Evolutionary conservation across 345 rosid species (phyloP).

Genomic region (Syzygium grande): DNA sequence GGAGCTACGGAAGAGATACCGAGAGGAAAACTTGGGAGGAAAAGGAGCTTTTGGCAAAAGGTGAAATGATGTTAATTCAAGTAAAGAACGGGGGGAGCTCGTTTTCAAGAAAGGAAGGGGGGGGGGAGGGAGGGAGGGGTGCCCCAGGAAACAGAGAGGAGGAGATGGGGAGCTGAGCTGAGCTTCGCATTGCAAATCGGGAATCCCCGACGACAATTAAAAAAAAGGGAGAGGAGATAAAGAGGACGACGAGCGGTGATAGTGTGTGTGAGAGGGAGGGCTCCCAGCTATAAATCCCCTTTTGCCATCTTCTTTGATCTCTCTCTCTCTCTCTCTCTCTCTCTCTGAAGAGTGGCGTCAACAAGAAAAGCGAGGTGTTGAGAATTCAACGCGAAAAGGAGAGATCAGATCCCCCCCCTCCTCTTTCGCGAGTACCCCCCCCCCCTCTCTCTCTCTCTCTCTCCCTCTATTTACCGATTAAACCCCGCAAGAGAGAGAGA

Average conservation of each 20-base stretch:
- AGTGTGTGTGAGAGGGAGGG: not conserved
- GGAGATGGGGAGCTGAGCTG: slow-evolving; percentile 1
- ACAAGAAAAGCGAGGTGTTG: not conserved
- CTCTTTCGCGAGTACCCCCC: not conserved
- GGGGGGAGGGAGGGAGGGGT: not conserved
- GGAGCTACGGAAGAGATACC: not conserved
- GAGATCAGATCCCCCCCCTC: slow-evolving; percentile 35
- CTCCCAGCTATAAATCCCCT: not conserved
- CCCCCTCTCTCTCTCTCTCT: not conserved
- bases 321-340: not conserved
- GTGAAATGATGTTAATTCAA: not conserved
- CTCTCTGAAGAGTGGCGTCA: not conserved
- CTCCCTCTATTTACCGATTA: not conserved
- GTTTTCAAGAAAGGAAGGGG: not conserved
- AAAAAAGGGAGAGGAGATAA: not conserved
- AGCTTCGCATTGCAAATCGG: not conserved
- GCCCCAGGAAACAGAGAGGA: not conserved
- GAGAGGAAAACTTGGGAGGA: not conserved
- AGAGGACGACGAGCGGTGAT: not conserved
- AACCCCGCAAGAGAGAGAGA: not conserved
- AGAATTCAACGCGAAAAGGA: slow-evolving; percentile 38
- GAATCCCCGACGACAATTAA: too few species aligned
- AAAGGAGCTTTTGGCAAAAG: not conserved
- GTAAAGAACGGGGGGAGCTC: not conserved
- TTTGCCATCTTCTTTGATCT: not conserved